phyloP scores from a whole-genome alignment of 208 protist genomes.

The Trypanosoma cruzi region DNA sequence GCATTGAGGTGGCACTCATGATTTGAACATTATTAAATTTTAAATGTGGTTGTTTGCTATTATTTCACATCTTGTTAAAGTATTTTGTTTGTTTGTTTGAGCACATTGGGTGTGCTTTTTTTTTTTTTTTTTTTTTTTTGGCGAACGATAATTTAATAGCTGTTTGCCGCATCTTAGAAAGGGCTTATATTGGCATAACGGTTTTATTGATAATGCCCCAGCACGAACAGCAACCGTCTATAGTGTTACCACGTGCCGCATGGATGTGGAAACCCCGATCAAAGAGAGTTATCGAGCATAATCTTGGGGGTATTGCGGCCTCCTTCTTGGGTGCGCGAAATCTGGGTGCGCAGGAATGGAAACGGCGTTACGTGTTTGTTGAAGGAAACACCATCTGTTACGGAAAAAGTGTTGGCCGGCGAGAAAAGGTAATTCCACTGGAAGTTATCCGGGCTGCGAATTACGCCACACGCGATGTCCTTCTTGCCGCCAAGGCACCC shows the following conservation, averaged over 20 bases:
- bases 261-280: conserved; percentile 84
- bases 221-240: conserved; percentile 7
- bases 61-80: background rate
- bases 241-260: conserved; percentile 30
- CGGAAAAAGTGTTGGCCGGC: conserved; percentile 32
- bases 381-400: conserved; percentile 51
- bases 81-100: background rate
- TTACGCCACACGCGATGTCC: conserved; percentile 25
- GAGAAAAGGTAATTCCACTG: conserved; percentile 56
- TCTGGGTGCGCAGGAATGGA: conserved; percentile 55
- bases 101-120: background rate
- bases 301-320: conserved; percentile 19
- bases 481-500: conserved; percentile 47
- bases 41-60: background rate
- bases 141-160: background rate
- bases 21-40: background rate
- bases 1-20: background rate
- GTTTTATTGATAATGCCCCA: conserved; percentile 4
- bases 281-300: conserved; percentile 36
- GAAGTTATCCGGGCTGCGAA: conserved; percentile 38
- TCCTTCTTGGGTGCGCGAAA: conserved; percentile 42
- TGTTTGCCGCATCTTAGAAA: background rate
- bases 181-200: background rate
- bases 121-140: background rate
- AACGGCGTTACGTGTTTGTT: conserved; percentile 56